Conservation (phyloP, 2,329 filamentous ascomycete genomes). For the Hortaea werneckii region DNA sequence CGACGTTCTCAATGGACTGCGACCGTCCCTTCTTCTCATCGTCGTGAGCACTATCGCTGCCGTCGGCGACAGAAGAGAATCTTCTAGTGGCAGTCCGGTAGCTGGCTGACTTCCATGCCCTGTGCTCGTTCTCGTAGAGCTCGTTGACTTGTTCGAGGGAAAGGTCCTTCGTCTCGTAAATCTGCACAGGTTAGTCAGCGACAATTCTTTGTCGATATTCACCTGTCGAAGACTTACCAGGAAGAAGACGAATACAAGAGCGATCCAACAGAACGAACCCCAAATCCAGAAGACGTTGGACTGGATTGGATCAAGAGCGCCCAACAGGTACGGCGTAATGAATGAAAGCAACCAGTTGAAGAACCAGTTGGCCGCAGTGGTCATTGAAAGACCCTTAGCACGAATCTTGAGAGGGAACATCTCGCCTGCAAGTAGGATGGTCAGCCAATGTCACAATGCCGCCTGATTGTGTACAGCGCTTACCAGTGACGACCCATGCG, state of each 20-base stretch:
- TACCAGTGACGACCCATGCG: conserved; percentile 40
- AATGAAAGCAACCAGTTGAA: conserved; percentile 22
- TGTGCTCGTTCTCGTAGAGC: conserved; percentile 52
- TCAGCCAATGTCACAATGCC: too few species aligned
- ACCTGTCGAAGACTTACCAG: conserved; percentile 16
- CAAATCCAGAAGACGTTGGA: conserved; percentile 51
- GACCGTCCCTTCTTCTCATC: neutral
- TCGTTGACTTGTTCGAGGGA: conserved; percentile 72
- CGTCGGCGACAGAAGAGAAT: neutral
- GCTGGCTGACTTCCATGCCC: neutral
- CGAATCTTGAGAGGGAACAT: conserved; percentile 26
- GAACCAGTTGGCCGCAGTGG: conserved; percentile 36
- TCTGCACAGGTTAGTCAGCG: neutral
- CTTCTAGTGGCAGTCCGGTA: neutral
- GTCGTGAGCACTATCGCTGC: neutral
- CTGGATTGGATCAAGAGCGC: conserved; percentile 48
- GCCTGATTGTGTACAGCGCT: too few species aligned
- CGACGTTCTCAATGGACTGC: neutral
- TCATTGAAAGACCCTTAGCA: conserved; percentile 28
- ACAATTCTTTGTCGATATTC: neutral
- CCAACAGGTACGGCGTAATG: conserved; percentile 48
- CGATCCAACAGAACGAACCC: conserved; percentile 26
- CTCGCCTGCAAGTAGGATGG: conserved; percentile 9
- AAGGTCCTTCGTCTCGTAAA: conserved; percentile 80
- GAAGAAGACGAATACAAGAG: conserved; percentile 28